phyloP scores from a whole-genome alignment of 495 filamentous ascomycete genomes.

The Chaetomium tenue region DNA sequence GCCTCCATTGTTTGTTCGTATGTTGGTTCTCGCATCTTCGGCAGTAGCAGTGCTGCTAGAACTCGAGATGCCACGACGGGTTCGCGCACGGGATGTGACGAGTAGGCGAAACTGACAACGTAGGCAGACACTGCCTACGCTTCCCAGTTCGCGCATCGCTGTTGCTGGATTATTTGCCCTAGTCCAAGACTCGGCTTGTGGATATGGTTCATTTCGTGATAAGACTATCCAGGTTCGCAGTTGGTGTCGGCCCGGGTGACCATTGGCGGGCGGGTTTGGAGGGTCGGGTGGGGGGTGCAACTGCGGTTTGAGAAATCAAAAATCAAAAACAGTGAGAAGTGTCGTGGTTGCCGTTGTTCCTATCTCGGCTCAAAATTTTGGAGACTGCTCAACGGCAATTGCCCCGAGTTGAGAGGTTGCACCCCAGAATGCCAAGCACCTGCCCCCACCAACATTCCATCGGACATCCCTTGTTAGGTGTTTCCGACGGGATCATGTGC shows the following conservation, averaged over 20 bases:
- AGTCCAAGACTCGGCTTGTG: not conserved
- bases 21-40: not conserved
- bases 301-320: not conserved
- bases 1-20: not conserved
- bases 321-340: too few relatives aligned
- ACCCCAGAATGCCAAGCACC: not conserved
- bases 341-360: not conserved
- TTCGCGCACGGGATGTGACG: constrained; percentile 12
- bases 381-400: not conserved
- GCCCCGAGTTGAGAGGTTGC: not conserved
- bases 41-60: not conserved
- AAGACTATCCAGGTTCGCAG: not conserved
- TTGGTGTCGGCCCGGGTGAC: constrained; percentile 1
- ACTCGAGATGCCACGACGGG: constrained; percentile 15
- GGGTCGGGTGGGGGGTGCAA: not conserved
- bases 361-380: constrained; percentile 4
- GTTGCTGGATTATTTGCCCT: not conserved
- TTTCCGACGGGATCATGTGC: not conserved
- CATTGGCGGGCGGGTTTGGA: too few relatives aligned
- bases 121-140: constrained; percentile 29
- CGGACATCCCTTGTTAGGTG: too few relatives aligned
- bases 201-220: not conserved
- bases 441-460: not conserved
- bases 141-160: constrained; percentile 32
- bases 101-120: constrained; percentile 28